Percentiles rank a stretch among this genome's conserved stretches.
These are phyloP conservation scores for Russula sp. DNA, from an alignment of 768 basidiomycete species.

Conservation along the genomic window DNA sequence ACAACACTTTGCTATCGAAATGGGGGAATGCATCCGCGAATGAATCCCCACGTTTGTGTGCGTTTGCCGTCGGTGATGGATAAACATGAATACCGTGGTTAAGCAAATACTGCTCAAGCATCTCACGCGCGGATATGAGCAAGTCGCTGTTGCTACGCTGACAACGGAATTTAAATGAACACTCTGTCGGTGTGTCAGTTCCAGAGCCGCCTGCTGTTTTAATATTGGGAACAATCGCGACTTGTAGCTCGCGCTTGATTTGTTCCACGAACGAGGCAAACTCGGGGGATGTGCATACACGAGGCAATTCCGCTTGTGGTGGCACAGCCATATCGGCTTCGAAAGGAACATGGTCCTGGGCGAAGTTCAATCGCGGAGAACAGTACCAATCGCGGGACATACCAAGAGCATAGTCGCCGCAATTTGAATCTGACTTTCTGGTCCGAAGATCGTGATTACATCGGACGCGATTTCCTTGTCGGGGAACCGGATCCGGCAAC, in stretches of 20 bases:
- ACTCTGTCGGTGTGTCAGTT: conserved; percentile 60
- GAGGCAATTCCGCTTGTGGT: conserved; percentile 70
- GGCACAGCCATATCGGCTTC: conserved; percentile 94
- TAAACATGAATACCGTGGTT: conserved; percentile 80
- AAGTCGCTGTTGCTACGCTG: conserved; percentile 95
- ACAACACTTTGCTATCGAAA: conserved; percentile 90
- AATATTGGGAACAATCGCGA: conserved; percentile 79
- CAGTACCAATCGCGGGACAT: conserved; percentile 28
- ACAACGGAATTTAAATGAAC: conserved; percentile 93
- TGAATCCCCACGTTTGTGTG: conserved; percentile 83
- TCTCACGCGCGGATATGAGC: conserved; percentile 81
- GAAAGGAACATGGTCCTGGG: conserved; percentile 90
- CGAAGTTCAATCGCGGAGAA: conserved; percentile 6
- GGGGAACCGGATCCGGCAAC: conserved; percentile 86
- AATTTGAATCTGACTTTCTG: conserved; percentile 94
- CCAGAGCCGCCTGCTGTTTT: conserved; percentile 51
- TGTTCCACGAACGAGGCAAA: conserved; percentile 83
- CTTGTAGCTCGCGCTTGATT: conserved; percentile 90
- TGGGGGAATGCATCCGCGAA: conserved; percentile 95
- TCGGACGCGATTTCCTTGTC: conserved; percentile 94
- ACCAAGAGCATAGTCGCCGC: conserved; percentile 94
- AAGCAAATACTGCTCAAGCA: conserved; percentile 86
- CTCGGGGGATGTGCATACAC: conserved; percentile 71
- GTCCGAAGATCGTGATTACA: conserved; percentile 92
- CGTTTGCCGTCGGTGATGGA: conserved; percentile 70